A percentile compares a stretch with the other conserved stretches of the same genome.
These are phyloP conservation scores for Parathielavia appendiculata DNA, from an alignment of 495 filamentous ascomycete species.

Conservation along the genomic window DNA sequence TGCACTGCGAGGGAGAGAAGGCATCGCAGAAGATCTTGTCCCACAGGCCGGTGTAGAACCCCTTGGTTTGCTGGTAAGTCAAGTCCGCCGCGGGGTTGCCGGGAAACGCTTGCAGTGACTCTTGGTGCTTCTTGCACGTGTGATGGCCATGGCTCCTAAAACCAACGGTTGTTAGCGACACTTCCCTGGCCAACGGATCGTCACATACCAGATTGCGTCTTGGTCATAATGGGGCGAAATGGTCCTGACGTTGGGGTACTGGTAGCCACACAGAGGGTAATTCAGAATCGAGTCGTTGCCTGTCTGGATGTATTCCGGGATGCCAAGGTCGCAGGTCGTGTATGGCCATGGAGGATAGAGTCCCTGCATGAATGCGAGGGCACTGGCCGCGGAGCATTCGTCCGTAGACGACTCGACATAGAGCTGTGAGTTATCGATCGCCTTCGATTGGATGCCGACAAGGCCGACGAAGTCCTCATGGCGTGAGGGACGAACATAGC, in stretches of 20 bases:
- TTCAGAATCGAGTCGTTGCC: conserved; percentile 32
- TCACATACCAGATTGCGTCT: conserved; percentile 35
- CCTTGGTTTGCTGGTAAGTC: conserved; percentile 26
- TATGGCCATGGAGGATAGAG: conserved; percentile 38
- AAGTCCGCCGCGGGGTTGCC: conserved; percentile 19
- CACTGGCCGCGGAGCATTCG: conserved; percentile 30
- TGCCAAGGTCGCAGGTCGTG: not conserved
- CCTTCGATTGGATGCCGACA: conserved; percentile 30
- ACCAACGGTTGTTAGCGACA: not conserved
- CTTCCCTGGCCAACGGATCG: rapidly evolving
- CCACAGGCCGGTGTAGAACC: conserved; percentile 36
- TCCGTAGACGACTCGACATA: conserved; percentile 33
- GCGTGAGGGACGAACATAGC: conserved; percentile 31
- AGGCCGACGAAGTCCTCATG: conserved; percentile 30
- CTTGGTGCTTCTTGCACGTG: conserved; percentile 28
- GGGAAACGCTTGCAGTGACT: conserved; percentile 26
- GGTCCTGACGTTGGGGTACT: conserved; percentile 39
- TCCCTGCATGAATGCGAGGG: conserved; percentile 41
- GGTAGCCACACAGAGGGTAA: conserved; percentile 39
- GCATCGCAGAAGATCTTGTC: conserved; percentile 26
- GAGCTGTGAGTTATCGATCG: conserved; percentile 39
- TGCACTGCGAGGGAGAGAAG: conserved; percentile 26
- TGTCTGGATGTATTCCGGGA: conserved; percentile 28
- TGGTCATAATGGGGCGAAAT: conserved; percentile 26
- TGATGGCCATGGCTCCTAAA: conserved; percentile 33